Percentiles rank a stretch among this genome's conserved stretches.
phyloP scores from a whole-genome alignment of 192 early-diverging fungal species.

The Funneliformis geosporum region DNA sequence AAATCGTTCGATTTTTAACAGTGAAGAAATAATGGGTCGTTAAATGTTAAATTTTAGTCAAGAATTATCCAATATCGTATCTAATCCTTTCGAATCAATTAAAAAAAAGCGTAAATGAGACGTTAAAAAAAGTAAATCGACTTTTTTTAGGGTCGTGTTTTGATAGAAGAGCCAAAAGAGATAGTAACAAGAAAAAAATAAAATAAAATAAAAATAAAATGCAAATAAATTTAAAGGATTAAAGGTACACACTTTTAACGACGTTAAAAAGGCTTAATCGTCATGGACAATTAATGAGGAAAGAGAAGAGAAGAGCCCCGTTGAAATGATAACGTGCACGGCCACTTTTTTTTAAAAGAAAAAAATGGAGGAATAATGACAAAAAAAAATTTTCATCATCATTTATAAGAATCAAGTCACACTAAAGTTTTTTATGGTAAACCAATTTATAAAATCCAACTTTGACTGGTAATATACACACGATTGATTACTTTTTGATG shows the following conservation, averaged over 20 bases:
- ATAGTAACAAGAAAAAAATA: background rate
- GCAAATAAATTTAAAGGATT: background rate
- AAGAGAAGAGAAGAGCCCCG: background rate
- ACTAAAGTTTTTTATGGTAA: background rate
- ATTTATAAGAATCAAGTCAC: background rate
- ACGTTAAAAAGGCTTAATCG: background rate
- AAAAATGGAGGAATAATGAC: background rate
- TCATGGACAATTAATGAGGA: background rate
- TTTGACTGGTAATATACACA: background rate
- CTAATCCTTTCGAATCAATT: background rate
- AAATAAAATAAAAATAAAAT: background rate
- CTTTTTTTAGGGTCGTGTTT: no score
- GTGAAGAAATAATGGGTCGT: background rate
- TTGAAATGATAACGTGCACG: background rate
- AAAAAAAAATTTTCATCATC: background rate
- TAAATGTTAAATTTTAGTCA: background rate
- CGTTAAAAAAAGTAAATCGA: no score
- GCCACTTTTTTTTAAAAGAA: background rate
- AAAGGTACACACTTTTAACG: background rate
- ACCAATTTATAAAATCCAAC: background rate
- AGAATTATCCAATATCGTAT: background rate
- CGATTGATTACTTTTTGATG: background rate
- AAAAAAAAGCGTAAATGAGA: background rate
- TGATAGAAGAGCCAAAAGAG: background rate
- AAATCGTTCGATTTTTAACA: background rate